phyloP scores from a whole-genome alignment of 148 eudicot species.

The Chenopodium album region DNA sequence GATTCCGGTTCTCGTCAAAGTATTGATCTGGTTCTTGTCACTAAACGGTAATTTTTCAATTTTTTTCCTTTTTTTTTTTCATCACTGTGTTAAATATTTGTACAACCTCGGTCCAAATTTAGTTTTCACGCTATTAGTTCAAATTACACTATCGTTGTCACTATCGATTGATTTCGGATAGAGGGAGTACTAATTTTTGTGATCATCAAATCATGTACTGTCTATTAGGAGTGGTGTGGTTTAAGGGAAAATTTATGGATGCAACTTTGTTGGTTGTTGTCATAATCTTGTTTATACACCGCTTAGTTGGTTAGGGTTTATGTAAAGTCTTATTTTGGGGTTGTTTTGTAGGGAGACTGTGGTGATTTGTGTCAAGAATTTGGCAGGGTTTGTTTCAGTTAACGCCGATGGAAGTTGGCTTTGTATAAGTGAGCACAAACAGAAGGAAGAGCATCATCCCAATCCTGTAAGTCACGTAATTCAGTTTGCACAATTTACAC shows the following conservation, averaged over 20 bases:
- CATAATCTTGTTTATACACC: no score
- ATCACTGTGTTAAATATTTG: not conserved
- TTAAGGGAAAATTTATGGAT: no score
- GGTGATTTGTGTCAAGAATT: conserved; percentile 63
- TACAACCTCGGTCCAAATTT: not conserved
- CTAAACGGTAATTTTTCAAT: conserved; percentile 41
- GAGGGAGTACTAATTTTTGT: not conserved
- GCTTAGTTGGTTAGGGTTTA: no score
- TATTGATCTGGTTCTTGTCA: conserved; percentile 67
- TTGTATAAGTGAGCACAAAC: conserved; percentile 47
- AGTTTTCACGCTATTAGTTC: not conserved
- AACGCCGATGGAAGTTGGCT: conserved; percentile 81
- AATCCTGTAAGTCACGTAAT: conserved; percentile 58
- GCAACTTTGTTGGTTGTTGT: no score
- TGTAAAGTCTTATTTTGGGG: not conserved
- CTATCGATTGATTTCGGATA: not conserved
- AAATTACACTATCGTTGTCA: no score
- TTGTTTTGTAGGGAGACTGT: conserved; percentile 53
- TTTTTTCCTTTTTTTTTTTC: not conserved
- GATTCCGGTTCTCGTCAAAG: conserved; percentile 63
- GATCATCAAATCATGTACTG: not conserved
- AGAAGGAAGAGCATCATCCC: conserved; percentile 56
- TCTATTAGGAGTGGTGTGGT: not conserved
- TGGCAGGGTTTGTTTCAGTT: conserved; percentile 59
- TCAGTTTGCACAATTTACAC: not conserved